A percentile compares a stretch with the other conserved stretches of the same genome.
These are phyloP conservation scores for Spongispora temasekensis DNA, from an alignment of 1,284 basidiomycete species.

Conservation along the genomic window DNA sequence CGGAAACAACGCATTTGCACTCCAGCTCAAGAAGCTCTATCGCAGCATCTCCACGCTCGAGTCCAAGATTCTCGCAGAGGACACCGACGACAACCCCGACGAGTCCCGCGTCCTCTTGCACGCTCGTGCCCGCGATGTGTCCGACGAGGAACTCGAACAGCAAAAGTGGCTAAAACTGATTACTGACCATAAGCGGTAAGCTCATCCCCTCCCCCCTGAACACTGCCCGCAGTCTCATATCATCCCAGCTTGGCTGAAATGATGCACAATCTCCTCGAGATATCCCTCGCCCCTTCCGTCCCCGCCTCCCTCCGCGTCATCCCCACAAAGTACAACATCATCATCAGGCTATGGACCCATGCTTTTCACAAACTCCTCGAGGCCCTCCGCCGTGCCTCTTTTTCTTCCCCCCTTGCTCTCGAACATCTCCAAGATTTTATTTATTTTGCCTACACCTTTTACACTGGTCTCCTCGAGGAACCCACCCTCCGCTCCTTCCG, in stretches of 20 bases:
- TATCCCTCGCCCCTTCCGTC: conserved; percentile 84
- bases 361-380: conserved; percentile 91
- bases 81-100: conserved; percentile 51
- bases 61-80: conserved; percentile 66
- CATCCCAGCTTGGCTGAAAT: conserved; percentile 76
- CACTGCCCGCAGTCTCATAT: conserved; percentile 7
- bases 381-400: conserved; percentile 81
- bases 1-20: conserved; percentile 67
- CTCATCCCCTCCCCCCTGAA: conserved; percentile 6
- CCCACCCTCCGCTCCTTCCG: conserved; percentile 71
- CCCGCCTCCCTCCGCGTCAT: conserved; percentile 88
- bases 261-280: conserved; percentile 85
- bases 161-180: conserved; percentile 69
- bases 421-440: conserved; percentile 90
- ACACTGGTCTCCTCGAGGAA: conserved; percentile 88
- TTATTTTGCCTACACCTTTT: conserved; percentile 94
- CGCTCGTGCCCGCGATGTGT: conserved; percentile 37
- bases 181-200: conserved; percentile 70
- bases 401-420: conserved; percentile 57
- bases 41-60: conserved; percentile 75
- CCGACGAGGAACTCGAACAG: conserved; percentile 57
- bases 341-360: conserved; percentile 90
- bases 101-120: conserved; percentile 58
- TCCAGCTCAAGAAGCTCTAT: conserved; percentile 81
- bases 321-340: conserved; percentile 93